Percentiles rank a stretch among this genome's conserved stretches.
Conservation (phyloP, 169 alveolate genomes). For the Cryptosporidium baileyi region DNA sequence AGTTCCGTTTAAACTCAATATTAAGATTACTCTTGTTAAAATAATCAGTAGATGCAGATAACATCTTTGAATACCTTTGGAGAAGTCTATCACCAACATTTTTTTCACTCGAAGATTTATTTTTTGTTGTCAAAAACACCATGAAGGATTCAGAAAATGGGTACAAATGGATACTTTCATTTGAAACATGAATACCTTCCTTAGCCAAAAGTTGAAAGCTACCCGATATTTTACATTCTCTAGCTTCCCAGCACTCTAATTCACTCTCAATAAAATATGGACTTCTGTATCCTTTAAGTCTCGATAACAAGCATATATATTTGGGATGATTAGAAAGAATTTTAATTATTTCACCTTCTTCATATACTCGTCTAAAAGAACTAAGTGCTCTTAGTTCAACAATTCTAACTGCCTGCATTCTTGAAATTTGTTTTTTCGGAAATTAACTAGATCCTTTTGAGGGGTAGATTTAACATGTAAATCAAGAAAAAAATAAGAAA, state of each 20-base stretch:
- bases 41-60: background rate
- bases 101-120: background rate
- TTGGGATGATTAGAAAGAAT: background rate
- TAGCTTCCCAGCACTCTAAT: slow-evolving; percentile 67
- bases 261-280: slow-evolving; percentile 37
- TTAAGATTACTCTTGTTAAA: background rate
- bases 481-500: background rate
- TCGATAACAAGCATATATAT: slow-evolving; percentile 30
- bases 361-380: slow-evolving; percentile 21
- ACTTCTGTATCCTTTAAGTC: slow-evolving; percentile 14
- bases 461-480: background rate
- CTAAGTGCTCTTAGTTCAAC: slow-evolving; percentile 45
- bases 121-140: background rate
- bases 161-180: slow-evolving; percentile 10
- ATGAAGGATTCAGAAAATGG: background rate
- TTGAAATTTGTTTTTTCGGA: background rate
- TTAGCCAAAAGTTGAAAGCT: slow-evolving; percentile 23
- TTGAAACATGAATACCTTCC: slow-evolving; percentile 34
- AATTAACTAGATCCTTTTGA: background rate
- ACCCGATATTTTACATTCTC: slow-evolving; percentile 38
- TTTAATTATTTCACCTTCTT: slow-evolving; percentile 2
- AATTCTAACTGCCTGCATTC: slow-evolving; percentile 23
- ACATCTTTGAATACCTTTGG: slow-evolving; percentile 17
- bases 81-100: slow-evolving; percentile 10
- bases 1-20: background rate